phyloP scores from a whole-genome alignment of 352 stramenopile species.

The Aphanomyces stellatus region DNA sequence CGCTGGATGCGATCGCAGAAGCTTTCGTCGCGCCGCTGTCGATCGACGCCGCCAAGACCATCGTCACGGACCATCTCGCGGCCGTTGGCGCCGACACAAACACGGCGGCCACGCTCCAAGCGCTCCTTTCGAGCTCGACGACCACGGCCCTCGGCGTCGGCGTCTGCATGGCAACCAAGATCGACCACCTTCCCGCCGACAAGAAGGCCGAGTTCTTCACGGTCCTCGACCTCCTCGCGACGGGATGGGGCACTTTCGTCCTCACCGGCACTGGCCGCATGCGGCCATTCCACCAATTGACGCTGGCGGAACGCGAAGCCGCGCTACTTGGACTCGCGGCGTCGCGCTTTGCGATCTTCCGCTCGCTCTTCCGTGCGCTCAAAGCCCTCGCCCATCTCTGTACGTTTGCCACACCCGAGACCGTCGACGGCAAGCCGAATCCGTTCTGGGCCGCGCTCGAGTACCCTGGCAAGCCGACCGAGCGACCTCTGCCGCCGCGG shows the following conservation, averaged over 20 bases:
- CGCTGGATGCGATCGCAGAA: background rate
- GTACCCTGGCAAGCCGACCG: background rate
- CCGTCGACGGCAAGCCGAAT: background rate
- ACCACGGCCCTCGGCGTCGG: background rate
- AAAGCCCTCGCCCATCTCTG: background rate
- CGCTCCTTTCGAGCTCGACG: too few species aligned
- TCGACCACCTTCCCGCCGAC: background rate
- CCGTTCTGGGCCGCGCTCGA: slow-evolving; percentile 12
- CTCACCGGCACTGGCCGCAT: slow-evolving; percentile 4
- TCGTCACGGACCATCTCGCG: slow-evolving; percentile 7
- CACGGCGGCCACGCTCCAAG: background rate
- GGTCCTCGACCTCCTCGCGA: slow-evolving; percentile 10
- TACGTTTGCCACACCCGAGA: background rate
- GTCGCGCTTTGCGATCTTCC: background rate
- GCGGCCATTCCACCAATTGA: slow-evolving; percentile 10
- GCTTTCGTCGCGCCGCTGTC: slow-evolving; percentile 7
- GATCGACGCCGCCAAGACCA: background rate
- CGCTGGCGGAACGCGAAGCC: background rate
- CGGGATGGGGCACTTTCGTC: slow-evolving; percentile 12
- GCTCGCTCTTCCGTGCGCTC: slow-evolving; percentile 11
- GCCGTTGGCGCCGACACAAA: background rate
- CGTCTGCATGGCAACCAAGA: background rate
- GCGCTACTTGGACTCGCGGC: background rate
- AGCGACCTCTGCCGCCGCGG: background rate
- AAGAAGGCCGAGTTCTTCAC: background rate